These are phyloP conservation scores for Exserohilum turcica DNA, from an alignment of 2,329 filamentous ascomycete species.

Conservation along the genomic window DNA sequence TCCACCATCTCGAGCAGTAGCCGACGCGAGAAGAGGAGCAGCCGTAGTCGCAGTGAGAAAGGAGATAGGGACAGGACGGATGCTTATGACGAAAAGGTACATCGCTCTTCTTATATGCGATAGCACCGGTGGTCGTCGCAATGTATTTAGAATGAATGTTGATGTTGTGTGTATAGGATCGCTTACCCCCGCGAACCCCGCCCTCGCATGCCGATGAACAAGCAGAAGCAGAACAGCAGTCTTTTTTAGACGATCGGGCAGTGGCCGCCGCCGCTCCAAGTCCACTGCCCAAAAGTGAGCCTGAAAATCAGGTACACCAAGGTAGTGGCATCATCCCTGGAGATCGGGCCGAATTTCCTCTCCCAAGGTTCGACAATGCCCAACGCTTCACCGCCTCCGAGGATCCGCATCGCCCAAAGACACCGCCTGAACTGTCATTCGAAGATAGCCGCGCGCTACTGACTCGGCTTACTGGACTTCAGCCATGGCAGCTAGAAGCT, in stretches of 20 bases:
- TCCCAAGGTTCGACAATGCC: slow-evolving; percentile 33
- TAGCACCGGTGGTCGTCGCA: slow-evolving; percentile 28
- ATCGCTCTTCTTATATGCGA: slow-evolving; percentile 39
- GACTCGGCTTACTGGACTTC: slow-evolving; percentile 43
- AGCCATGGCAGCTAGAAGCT: slow-evolving; percentile 43
- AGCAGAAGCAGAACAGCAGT: slow-evolving; percentile 52
- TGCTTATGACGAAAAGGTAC: slow-evolving; percentile 46
- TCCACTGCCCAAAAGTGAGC: slow-evolving; percentile 53
- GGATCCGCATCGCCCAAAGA: slow-evolving; percentile 35
- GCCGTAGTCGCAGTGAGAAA: slow-evolving; percentile 45
- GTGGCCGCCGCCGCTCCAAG: slow-evolving; percentile 53
- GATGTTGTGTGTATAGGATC: slow-evolving; percentile 41
- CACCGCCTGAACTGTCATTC: slow-evolving; percentile 35
- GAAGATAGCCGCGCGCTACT: slow-evolving; percentile 43
- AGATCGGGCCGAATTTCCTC: slow-evolving; percentile 40
- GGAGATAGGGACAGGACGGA: slow-evolving; percentile 45
- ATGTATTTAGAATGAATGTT: slow-evolving; percentile 43
- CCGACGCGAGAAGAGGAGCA: slow-evolving; percentile 51
- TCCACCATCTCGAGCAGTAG: slow-evolving; percentile 43
- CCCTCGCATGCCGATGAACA: slow-evolving; percentile 36
- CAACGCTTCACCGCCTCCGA: slow-evolving; percentile 27
- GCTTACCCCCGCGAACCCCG: slow-evolving; percentile 32
- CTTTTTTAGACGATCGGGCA: slow-evolving; percentile 70
- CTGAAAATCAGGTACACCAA: slow-evolving; percentile 27
- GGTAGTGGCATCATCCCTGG: slow-evolving; percentile 40